These are phyloP conservation scores for Xylaria intraflava DNA, from an alignment of 495 filamentous ascomycete genomes.

Conservation along the genomic window DNA sequence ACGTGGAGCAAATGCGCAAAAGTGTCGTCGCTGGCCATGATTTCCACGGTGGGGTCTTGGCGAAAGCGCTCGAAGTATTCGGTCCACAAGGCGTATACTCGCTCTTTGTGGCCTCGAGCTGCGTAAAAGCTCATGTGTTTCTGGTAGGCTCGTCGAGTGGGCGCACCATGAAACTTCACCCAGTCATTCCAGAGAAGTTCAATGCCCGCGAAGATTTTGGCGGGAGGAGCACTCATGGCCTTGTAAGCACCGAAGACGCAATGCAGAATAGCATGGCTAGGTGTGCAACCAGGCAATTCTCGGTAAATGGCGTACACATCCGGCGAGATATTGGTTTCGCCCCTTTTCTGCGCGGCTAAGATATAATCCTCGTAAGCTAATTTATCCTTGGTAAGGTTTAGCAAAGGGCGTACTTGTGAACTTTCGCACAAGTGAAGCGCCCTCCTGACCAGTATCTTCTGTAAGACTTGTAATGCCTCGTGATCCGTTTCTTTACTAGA, in stretches of 20 bases:
- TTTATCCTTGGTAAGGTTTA: constrained; percentile 22
- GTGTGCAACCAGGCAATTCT: constrained; percentile 22
- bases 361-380: constrained; percentile 28
- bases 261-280: constrained; percentile 29
- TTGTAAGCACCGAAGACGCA: constrained; percentile 37
- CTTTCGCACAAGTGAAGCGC: constrained; percentile 19
- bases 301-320: constrained; percentile 33
- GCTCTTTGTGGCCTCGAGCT: constrained; percentile 43
- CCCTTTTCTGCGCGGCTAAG: not conserved
- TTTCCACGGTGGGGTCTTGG: constrained; percentile 24
- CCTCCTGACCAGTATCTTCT: constrained; percentile 23
- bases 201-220: constrained; percentile 34
- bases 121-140: constrained; percentile 49
- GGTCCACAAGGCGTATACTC: constrained; percentile 50
- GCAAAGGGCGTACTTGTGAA: constrained; percentile 21
- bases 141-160: constrained; percentile 39
- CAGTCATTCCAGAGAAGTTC: constrained; percentile 51
- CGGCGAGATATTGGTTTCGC: constrained; percentile 17
- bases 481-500: constrained; percentile 1
- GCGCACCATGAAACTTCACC: constrained; percentile 31
- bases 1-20: constrained; percentile 53
- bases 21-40: constrained; percentile 26
- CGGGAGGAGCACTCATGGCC: constrained; percentile 17
- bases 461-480: constrained; percentile 17
- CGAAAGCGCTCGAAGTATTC: constrained; percentile 35